Evolutionary conservation across 768 basidiomycete genomes (phyloP), one percentile per base, ranked within the genome.

Genomic region (Xanthoconium stramineum): DNA sequence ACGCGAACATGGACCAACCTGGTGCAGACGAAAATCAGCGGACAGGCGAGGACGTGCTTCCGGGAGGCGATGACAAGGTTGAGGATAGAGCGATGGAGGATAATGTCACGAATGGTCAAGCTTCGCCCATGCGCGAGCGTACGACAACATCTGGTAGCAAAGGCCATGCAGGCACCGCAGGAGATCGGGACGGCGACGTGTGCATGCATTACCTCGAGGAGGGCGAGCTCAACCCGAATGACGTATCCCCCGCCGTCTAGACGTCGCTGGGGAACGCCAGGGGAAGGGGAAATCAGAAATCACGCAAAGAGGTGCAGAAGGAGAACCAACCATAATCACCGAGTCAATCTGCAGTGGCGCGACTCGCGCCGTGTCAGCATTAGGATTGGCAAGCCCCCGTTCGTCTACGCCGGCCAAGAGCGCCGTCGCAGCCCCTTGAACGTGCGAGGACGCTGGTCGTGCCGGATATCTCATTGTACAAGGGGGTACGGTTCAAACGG

Each of bases 401-500:
- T 35, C 52, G 12, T 38, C 51, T 10, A 29, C 15, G 19, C 51
- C 57, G 10, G 15, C 15, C 30, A 33, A n/a, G 46, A 48, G 38
- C 14, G 37, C 32, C 32, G 7, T 52, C 57, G 14, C 58, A 55
- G 39, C 33, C 47, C 15, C 17, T 52, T 12, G 20, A 36, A 11
- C 29, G 29, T 13, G 0, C 46, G 20, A 35, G 53, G 13, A n/a
- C 45, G 39, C 8, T 69, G 17, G 46, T 52, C 5, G 60, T 69
- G 37, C 68, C 68, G 5, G 61, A 68, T 28, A 58, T 69, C 19
- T 69, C 67, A 19, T 60, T 20, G 33, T 69, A 63, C 50, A 56
- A 54, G 44, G 52, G 61, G 1, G 40, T 65, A 3, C 58, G 68
- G 47, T 69, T 63, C 46, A 69, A 55, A 44, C 61, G 6, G 33